These are phyloP conservation scores for Chimonanthus salicifolius DNA, from an alignment of 164 flowering plant species.

Conservation along the genomic window DNA sequence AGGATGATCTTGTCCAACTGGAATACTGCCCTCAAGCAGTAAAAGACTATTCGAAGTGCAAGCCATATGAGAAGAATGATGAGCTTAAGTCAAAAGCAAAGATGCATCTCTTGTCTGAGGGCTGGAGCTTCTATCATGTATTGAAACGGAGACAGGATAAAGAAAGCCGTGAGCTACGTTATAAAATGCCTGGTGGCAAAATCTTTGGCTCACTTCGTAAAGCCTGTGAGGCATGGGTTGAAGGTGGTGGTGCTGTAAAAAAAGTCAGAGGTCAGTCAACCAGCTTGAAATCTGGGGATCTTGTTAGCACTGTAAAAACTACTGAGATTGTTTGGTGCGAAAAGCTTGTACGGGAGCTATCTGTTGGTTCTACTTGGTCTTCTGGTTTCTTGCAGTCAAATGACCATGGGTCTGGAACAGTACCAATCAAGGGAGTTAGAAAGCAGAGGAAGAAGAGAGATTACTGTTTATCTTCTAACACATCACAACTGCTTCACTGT, in stretches of 20 bases:
- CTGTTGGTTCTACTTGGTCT: slow-evolving; percentile 7
- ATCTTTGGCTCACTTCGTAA: slow-evolving; percentile 34
- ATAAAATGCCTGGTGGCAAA: slow-evolving; percentile 39
- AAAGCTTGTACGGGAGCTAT: slow-evolving; percentile 2
- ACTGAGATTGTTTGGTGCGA: slow-evolving; percentile 5
- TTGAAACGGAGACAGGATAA: background rate
- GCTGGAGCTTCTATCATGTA: slow-evolving; percentile 37
- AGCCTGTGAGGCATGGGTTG: slow-evolving; percentile 41
- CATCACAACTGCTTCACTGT: slow-evolving; percentile 5
- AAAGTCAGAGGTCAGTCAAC: slow-evolving; percentile 6
- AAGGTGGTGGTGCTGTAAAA: slow-evolving; percentile 13
- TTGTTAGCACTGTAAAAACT: slow-evolving; percentile 1
- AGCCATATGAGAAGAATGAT: background rate
- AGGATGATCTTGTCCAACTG: slow-evolving; percentile 15
- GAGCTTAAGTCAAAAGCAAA: slow-evolving; percentile 29
- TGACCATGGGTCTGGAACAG: slow-evolving; percentile 2
- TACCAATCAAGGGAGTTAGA: slow-evolving; percentile 9
- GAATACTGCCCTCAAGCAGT: slow-evolving; percentile 53
- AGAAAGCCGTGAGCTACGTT: slow-evolving; percentile 25
- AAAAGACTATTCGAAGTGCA: slow-evolving; percentile 19
- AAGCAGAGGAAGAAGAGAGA: slow-evolving; percentile 16
- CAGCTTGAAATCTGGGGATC: background rate
- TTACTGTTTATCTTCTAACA: slow-evolving; percentile 3
- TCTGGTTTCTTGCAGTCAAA: slow-evolving; percentile 1
- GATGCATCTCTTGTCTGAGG: slow-evolving; percentile 48